Conservation (phyloP, 176 grass and related monocot genomes). For the Lolium rigidum region DNA sequence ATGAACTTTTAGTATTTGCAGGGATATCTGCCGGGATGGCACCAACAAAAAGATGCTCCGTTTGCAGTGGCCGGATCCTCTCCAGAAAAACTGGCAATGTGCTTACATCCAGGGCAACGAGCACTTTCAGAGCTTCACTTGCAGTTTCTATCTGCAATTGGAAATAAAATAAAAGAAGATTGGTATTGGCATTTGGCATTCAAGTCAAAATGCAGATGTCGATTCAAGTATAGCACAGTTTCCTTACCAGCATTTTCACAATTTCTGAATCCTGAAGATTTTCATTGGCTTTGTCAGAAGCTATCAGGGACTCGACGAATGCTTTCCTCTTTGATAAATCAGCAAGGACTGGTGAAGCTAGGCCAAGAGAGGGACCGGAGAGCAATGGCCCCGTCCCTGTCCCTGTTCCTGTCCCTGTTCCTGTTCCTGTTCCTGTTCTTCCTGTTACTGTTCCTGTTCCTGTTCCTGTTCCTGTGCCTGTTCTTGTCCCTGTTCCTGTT, state of each 20-base stretch:
- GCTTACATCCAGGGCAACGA: not conserved
- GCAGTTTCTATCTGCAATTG: not conserved
- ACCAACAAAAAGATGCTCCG: not conserved
- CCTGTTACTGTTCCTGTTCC: too few relatives aligned
- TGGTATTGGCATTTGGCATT: too few relatives aligned
- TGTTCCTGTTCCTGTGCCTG: too few relatives aligned
- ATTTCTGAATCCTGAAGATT: not conserved
- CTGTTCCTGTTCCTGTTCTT: too few relatives aligned
- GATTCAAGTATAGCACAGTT: not conserved
- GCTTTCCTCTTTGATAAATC: not conserved
- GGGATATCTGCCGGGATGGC: not conserved
- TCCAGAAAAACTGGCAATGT: not conserved
- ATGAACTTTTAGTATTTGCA: not conserved
- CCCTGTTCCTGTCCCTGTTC: too few relatives aligned
- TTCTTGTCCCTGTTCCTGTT: too few relatives aligned
- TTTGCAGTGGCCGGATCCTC: not conserved
- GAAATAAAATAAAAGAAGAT: not conserved
- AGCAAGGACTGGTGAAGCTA: not conserved
- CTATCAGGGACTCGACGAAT: not conserved
- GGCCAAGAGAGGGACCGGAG: not conserved
- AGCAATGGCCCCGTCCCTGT: too few relatives aligned
- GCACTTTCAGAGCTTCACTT: not conserved
- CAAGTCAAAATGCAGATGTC: not conserved
- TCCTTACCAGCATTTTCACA: not conserved
- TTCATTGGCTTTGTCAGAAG: too few relatives aligned